phyloP scores from a whole-genome alignment of 768 basidiomycete genomes.

The Lactifluus echinatus region DNA sequence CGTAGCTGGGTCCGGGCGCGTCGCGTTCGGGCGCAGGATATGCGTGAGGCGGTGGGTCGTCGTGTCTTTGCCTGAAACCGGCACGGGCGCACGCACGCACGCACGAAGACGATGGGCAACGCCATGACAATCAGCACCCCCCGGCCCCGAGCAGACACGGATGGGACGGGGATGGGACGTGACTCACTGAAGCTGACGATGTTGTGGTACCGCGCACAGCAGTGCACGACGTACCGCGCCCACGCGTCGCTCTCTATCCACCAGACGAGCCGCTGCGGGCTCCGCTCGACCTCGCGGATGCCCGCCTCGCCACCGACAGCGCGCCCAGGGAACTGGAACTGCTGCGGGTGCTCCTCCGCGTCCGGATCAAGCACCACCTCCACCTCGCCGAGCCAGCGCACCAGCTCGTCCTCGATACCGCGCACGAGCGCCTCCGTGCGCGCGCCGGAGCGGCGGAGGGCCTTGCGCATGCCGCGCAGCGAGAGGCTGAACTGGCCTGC shows the following conservation, averaged over 20 bases:
- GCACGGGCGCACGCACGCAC: too few species aligned
- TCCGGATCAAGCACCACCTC: slow-evolving; percentile 48
- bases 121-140: not conserved
- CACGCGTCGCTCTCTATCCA: slow-evolving; percentile 61
- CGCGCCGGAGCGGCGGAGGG: slow-evolving; percentile 53
- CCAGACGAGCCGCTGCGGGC: slow-evolving; percentile 66
- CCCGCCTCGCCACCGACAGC: slow-evolving; percentile 44
- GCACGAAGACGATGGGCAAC: too few species aligned
- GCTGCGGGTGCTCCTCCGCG: slow-evolving; percentile 23
- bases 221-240: slow-evolving; percentile 75
- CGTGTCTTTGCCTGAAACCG: slow-evolving; percentile 45
- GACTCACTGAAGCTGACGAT: slow-evolving; percentile 74
- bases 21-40: slow-evolving; percentile 69
- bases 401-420: slow-evolving; percentile 58
- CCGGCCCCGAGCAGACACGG: too few species aligned
- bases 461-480: slow-evolving; percentile 63
- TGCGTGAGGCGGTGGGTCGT: slow-evolving; percentile 60
- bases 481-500: slow-evolving; percentile 73
- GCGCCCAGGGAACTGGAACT: slow-evolving; percentile 31
- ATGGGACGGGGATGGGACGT: too few species aligned
- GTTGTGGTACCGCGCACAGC: slow-evolving; percentile 70
- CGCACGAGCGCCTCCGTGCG: slow-evolving; percentile 53
- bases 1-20: slow-evolving; percentile 45
- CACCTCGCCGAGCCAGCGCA: slow-evolving; percentile 51
- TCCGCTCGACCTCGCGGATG: slow-evolving; percentile 58